Percentiles rank a stretch among this genome's conserved stretches.
These are phyloP conservation scores for Saturnispora quitensis DNA, from an alignment of 805 yeast species.

Conservation along the genomic window DNA sequence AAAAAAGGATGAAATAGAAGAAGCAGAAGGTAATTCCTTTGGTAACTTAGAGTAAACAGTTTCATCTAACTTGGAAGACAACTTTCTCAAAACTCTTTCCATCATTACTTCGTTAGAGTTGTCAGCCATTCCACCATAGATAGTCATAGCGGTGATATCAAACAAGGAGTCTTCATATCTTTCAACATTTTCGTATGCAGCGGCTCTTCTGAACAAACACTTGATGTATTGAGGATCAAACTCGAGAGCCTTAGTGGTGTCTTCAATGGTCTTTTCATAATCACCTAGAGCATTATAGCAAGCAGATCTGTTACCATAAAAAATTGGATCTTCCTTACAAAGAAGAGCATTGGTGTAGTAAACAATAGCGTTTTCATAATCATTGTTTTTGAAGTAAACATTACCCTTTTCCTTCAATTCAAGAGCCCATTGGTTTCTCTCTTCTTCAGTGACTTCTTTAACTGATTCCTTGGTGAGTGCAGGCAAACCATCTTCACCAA, in stretches of 20 bases:
- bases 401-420: constrained; percentile 89
- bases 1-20: constrained; percentile 78
- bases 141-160: constrained; percentile 83
- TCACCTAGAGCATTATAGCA: constrained; percentile 79
- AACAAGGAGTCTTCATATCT: constrained; percentile 76
- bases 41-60: constrained; percentile 43
- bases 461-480: constrained; percentile 40
- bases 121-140: constrained; percentile 71
- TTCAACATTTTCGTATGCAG: constrained; percentile 78
- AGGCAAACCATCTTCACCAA: constrained; percentile 48
- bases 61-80: constrained; percentile 64
- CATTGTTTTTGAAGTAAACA: constrained; percentile 57
- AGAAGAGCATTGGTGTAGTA: constrained; percentile 72
- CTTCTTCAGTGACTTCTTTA: constrained; percentile 36
- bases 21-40: constrained; percentile 66
- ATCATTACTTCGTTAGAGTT: constrained; percentile 69
- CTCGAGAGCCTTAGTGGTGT: constrained; percentile 76
- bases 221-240: constrained; percentile 86
- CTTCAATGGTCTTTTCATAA: constrained; percentile 77
- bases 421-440: constrained; percentile 56
- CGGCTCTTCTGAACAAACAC: constrained; percentile 88
- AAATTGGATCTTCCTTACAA: constrained; percentile 76
- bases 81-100: constrained; percentile 79
- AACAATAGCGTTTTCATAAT: constrained; percentile 66
- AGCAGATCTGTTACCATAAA: constrained; percentile 92